Conservation (phyloP, 2,329 filamentous ascomycete species). For the Paraphoma sp. region DNA sequence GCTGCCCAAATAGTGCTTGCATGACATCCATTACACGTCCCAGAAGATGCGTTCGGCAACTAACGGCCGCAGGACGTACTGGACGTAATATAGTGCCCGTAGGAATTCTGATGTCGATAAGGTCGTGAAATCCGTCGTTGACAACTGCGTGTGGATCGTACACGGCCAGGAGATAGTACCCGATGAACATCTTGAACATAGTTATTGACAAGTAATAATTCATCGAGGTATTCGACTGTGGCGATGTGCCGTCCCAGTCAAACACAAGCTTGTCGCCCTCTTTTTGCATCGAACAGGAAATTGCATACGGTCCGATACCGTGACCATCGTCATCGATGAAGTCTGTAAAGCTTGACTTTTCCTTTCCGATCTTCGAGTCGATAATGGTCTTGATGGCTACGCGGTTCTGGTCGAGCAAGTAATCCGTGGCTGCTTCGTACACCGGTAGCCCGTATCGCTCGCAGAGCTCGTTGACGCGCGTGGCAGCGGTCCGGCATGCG, state of each 20-base stretch:
- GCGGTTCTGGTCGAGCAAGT: constrained; percentile 54
- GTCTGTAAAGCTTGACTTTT: constrained; percentile 55
- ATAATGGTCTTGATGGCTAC: constrained; percentile 55
- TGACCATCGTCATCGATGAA: constrained; percentile 59
- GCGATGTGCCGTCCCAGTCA: constrained; percentile 58
- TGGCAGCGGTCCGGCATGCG: constrained; percentile 54
- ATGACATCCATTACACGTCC: constrained; percentile 59
- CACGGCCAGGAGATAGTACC: constrained; percentile 57
- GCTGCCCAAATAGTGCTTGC: constrained; percentile 58
- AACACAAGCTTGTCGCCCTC: constrained; percentile 53
- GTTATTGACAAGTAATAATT: constrained; percentile 59
- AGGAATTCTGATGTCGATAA: constrained; percentile 57
- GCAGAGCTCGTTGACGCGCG: constrained; percentile 54
- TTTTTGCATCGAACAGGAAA: constrained; percentile 57
- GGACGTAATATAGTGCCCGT: constrained; percentile 55
- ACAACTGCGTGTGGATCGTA: constrained; percentile 57
- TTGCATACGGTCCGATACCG: constrained; percentile 54
- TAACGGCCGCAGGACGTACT: constrained; percentile 55
- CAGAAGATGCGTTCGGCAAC: constrained; percentile 57
- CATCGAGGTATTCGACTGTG: constrained; percentile 55
- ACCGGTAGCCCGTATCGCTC: constrained; percentile 54
- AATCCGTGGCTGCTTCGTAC: constrained; percentile 55
- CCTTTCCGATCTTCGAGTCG: constrained; percentile 53
- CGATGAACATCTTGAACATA: constrained; percentile 62
- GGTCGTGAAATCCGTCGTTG: constrained; percentile 60